A percentile compares a stretch with the other conserved stretches of the same genome.
These are phyloP conservation scores for Metarhizium robertsii DNA, from an alignment of 2,329 filamentous ascomycete genomes.

Conservation along the genomic window DNA sequence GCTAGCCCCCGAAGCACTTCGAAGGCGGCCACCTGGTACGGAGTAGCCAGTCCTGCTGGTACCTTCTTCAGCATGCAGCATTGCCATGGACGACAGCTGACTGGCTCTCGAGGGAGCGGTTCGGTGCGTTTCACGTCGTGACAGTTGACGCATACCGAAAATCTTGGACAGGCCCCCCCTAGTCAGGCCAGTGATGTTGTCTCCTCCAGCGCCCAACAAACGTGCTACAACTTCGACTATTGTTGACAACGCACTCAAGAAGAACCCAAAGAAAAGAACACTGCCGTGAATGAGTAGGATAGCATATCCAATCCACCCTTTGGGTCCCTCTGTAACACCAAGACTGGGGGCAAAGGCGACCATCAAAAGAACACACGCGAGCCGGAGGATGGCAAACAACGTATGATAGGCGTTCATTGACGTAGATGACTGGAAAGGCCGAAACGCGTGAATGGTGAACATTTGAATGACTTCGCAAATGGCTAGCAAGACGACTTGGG, in stretches of 20 bases:
- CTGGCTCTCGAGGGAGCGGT: conserved; percentile 63
- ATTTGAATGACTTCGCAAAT: conserved; percentile 91
- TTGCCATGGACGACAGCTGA: conserved; percentile 72
- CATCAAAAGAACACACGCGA: conserved; percentile 67
- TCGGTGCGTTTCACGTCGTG: conserved; percentile 58
- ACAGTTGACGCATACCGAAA: conserved; percentile 84
- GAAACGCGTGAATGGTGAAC: conserved; percentile 78
- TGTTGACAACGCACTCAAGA: conserved; percentile 84
- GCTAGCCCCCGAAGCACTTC: conserved; percentile 54
- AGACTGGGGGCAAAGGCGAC: conserved; percentile 79
- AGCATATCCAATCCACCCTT: conserved; percentile 91
- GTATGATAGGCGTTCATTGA: conserved; percentile 97
- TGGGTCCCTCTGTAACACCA: conserved; percentile 65
- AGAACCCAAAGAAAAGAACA: conserved; percentile 84
- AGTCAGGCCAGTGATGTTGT: conserved; percentile 58
- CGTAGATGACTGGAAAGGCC: conserved; percentile 80
- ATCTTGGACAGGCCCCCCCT: conserved; percentile 82
- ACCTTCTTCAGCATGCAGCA: conserved; percentile 57
- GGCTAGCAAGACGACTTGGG: conserved; percentile 82
- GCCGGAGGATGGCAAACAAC: conserved; percentile 68
- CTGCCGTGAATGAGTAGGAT: conserved; percentile 79
- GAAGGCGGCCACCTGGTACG: conserved; percentile 42
- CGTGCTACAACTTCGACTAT: conserved; percentile 81
- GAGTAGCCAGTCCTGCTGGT: conserved; percentile 53
- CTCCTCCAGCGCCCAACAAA: conserved; percentile 71